Conservation (phyloP, 2,329 filamentous ascomycete genomes). For the Penicillium sp. region DNA sequence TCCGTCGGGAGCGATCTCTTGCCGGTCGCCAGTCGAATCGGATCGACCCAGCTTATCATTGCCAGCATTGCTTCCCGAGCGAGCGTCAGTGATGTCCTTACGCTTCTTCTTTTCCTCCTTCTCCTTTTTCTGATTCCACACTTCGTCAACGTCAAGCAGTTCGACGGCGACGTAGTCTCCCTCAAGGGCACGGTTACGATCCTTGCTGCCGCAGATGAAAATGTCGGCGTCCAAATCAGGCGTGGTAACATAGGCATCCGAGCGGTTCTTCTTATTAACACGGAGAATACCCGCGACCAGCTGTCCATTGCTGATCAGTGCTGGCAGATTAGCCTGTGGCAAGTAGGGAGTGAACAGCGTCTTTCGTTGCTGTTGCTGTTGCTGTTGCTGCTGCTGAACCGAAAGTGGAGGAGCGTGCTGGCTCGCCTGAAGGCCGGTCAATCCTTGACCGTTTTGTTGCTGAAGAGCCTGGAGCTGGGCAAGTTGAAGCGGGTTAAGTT, state of each 20-base stretch:
- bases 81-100: conserved; percentile 94
- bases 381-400: conserved; percentile 54
- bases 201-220: conserved; percentile 98
- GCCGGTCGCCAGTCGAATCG: conserved; percentile 60
- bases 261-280: conserved; percentile 99
- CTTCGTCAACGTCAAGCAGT: conserved; percentile 93
- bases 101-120: conserved; percentile 99
- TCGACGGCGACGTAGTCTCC: conserved; percentile 94
- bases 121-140: conserved; percentile 97
- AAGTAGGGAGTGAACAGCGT: conserved; percentile 97
- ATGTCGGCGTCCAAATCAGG: conserved; percentile 95
- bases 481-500: conserved; percentile 80
- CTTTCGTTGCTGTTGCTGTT: conserved; percentile 89
- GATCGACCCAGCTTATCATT: conserved; percentile 54
- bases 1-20: conserved; percentile 61
- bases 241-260: conserved; percentile 94
- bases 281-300: conserved; percentile 93
- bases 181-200: conserved; percentile 92
- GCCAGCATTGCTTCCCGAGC: conserved; percentile 67
- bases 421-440: conserved; percentile 61
- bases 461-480: conserved; percentile 89
- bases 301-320: conserved; percentile 82
- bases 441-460: conserved; percentile 73
- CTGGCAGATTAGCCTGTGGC: conserved; percentile 87
- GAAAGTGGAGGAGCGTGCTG: conserved; percentile 66